phyloP scores from a whole-genome alignment of 305 asterid species.

The Solanum hybrid region DNA sequence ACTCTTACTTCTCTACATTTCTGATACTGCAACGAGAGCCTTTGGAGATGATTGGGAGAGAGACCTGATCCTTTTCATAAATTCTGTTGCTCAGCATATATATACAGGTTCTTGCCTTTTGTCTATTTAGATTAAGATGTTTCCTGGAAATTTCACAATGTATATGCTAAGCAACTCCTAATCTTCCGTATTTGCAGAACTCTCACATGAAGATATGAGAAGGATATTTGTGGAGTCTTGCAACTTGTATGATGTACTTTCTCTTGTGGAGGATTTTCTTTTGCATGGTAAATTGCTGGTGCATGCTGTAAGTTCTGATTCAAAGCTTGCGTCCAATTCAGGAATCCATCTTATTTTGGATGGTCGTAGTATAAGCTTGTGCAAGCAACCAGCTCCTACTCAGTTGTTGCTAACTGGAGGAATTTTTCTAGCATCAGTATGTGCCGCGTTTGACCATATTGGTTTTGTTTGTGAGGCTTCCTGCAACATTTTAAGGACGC shows the following conservation, averaged over 20 bases:
- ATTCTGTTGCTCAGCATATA: conserved; percentile 30
- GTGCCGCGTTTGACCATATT: conserved; percentile 49
- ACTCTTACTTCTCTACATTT: conserved; percentile 38
- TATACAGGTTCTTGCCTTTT: conserved; percentile 37
- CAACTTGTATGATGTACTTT: conserved; percentile 46
- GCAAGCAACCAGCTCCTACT: conserved; percentile 42
- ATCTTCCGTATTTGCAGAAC: conserved; percentile 40
- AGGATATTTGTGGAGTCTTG: conserved; percentile 38
- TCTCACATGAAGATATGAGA: conserved; percentile 37
- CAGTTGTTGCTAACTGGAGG: conserved; percentile 51
- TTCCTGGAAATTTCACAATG: neutral
- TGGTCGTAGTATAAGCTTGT: conserved; percentile 30
- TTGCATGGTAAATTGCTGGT: conserved; percentile 40
- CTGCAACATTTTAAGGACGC: conserved; percentile 40
- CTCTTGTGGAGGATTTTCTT: conserved; percentile 58
- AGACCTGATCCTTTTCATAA: conserved; percentile 32
- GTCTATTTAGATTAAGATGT: neutral
- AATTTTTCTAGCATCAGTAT: conserved; percentile 56
- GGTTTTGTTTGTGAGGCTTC: conserved; percentile 78
- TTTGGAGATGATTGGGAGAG: conserved; percentile 18
- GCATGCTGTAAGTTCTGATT: conserved; percentile 28
- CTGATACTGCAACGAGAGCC: conserved; percentile 28
- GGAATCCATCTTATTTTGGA: conserved; percentile 26
- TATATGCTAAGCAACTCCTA: neutral
- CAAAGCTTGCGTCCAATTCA: conserved; percentile 16